Conservation (phyloP, 2,329 filamentous ascomycete species). For the Cladosporium sp. region DNA sequence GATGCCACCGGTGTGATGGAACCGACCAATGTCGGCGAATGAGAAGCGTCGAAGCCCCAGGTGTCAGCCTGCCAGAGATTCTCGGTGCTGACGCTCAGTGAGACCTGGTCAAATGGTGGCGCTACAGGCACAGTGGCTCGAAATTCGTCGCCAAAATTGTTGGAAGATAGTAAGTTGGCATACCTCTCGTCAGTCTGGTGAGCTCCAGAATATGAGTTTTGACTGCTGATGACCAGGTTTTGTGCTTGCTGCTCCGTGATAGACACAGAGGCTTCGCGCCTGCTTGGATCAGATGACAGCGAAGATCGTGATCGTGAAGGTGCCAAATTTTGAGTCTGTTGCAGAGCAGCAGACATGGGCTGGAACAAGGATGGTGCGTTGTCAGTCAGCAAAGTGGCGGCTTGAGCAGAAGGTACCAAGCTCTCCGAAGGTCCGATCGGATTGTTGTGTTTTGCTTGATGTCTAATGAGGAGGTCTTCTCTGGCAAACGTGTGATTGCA, state of each 20-base stretch:
- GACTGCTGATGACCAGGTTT: slow-evolving; percentile 16
- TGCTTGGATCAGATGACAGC: background rate
- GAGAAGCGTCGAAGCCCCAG: background rate
- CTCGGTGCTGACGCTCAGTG: background rate
- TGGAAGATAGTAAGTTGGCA: background rate
- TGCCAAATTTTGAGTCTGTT: background rate
- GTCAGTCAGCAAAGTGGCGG: background rate
- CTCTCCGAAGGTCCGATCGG: background rate
- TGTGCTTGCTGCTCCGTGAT: background rate
- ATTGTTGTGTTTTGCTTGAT: slow-evolving; percentile 36
- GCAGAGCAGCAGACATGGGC: background rate
- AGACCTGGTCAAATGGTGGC: background rate
- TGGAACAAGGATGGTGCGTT: background rate
- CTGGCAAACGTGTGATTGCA: slow-evolving; percentile 43
- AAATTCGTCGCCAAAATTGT: background rate
- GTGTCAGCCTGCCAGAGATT: background rate
- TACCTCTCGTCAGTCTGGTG: background rate
- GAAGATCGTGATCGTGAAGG: background rate
- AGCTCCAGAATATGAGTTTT: background rate
- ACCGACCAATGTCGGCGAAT: background rate
- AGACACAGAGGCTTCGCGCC: background rate
- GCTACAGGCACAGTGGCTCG: background rate
- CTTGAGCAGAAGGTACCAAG: background rate
- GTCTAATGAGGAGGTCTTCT: slow-evolving; percentile 42
- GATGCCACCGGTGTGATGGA: background rate